Percentiles rank a stretch among this genome's conserved stretches.
These are phyloP conservation scores for Fusarium albidum DNA, from an alignment of 2,329 filamentous ascomycete species.

Conservation along the genomic window DNA sequence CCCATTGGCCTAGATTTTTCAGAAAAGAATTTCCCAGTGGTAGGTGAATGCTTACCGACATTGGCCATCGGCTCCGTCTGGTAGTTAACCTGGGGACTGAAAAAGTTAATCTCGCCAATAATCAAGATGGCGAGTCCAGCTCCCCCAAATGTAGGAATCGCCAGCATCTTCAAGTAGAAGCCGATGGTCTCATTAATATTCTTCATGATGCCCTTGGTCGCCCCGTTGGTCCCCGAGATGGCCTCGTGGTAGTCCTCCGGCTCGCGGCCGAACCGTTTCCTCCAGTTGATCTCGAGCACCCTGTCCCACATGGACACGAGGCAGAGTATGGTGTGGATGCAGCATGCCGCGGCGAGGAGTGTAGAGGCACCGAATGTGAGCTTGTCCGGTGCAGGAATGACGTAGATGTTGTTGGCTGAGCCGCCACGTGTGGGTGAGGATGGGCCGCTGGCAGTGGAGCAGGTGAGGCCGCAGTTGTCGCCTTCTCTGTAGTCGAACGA, in stretches of 20 bases:
- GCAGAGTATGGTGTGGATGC: constrained; percentile 69
- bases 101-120: constrained; percentile 71
- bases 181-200: constrained; percentile 63
- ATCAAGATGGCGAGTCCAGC: constrained; percentile 67
- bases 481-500: constrained; percentile 54
- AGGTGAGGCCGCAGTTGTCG: constrained; percentile 56
- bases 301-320: constrained; percentile 70
- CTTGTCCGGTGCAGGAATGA: constrained; percentile 64
- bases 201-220: constrained; percentile 60
- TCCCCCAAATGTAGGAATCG: constrained; percentile 65
- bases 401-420: constrained; percentile 67
- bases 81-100: constrained; percentile 61
- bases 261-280: constrained; percentile 45
- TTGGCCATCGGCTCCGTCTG: constrained; percentile 70
- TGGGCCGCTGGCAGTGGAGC: constrained; percentile 55
- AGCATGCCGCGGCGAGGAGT: constrained; percentile 69
- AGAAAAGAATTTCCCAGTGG: background rate
- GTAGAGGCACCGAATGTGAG: constrained; percentile 68
- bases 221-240: constrained; percentile 63
- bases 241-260: constrained; percentile 45
- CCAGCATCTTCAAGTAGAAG: constrained; percentile 61
- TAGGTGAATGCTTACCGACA: constrained; percentile 55
- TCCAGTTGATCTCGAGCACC: constrained; percentile 70
- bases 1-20: constrained; percentile 61
- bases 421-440: constrained; percentile 63